These are phyloP conservation scores for Saprolegnia parasitica DNA, from an alignment of 352 stramenopile species.

Conservation along the genomic window DNA sequence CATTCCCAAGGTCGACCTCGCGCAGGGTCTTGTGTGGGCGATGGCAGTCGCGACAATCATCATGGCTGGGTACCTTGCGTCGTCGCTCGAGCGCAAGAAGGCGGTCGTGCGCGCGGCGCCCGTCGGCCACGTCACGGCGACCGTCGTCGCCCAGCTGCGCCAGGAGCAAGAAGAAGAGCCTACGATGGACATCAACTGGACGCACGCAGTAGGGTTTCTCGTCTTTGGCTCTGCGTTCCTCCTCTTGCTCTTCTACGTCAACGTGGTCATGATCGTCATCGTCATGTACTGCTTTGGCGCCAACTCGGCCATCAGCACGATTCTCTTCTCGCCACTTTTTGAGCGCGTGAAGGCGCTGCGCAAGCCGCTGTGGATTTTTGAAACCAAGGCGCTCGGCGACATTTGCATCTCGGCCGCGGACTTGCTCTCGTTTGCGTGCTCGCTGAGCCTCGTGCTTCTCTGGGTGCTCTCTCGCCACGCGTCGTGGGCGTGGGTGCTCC, in stretches of 20 bases:
- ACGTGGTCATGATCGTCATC: slow-evolving; percentile 59
- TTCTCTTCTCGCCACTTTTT: slow-evolving; percentile 54
- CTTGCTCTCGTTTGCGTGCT: slow-evolving; percentile 69
- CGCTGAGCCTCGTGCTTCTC: slow-evolving; percentile 42
- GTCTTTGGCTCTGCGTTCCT: slow-evolving; percentile 86
- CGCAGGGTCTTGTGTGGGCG: slow-evolving; percentile 70
- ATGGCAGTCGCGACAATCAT: slow-evolving; percentile 70
- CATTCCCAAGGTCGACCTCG: slow-evolving; percentile 50
- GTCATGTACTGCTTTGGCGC: slow-evolving; percentile 60
- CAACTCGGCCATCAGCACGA: slow-evolving; percentile 42
- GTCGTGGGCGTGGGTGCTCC: slow-evolving; percentile 85
- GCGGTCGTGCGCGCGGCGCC: slow-evolving; percentile 21
- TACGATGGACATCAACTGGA: slow-evolving; percentile 80
- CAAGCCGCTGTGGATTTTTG: slow-evolving; percentile 32
- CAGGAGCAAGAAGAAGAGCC: slow-evolving; percentile 37
- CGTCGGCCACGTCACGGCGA: not conserved
- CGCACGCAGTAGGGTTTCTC: slow-evolving; percentile 88
- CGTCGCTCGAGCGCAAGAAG: slow-evolving; percentile 58
- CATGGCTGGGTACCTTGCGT: slow-evolving; percentile 64
- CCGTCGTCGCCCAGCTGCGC: not conserved
- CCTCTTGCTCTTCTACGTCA: slow-evolving; percentile 87
- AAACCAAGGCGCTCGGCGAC: slow-evolving; percentile 46
- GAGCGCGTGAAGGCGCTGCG: slow-evolving; percentile 39
- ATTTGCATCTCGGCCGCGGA: slow-evolving; percentile 83
- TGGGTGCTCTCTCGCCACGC: slow-evolving; percentile 79